Evolutionary conservation across 306 rosid genomes (phyloP), one percentile per base, ranked within the genome.

Genomic region (Calophaca sinica): DNA sequence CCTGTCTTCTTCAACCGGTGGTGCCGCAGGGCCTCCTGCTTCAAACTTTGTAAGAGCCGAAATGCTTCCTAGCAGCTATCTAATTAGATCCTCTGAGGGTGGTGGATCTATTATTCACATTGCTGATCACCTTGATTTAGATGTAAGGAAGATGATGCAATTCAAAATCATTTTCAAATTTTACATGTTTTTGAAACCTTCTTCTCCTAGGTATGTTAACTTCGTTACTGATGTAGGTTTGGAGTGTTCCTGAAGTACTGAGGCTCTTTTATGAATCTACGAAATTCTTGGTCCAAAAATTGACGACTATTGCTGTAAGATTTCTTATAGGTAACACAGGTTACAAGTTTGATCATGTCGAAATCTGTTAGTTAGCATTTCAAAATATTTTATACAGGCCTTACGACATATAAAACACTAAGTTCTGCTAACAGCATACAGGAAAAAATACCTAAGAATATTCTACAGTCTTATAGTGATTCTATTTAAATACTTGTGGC

Each of bases 241-340:
- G 90, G 85, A 92, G 96, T 32, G 97, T 92, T 51, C 97, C 97
- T 58, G 97, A 92, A 73, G 97, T 91, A 61, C 88, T 91, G 54
- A 81, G 97, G 74, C 94, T 93, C 70, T 93, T 91, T n/a, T 92
- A 92, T 58, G 93, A 92, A 70, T 92, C 97, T 38, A 81, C 97
- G 29, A 89, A 90, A 59, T 83, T 89, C 31, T 87, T 92, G 66
- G 96, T 96, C 59, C 97, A 92, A 85, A 92, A 92, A 76, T 81
- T 73, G 58, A 89, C n/a, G n/a, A n/a, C 97, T 2, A 78, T 87
- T 48, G 89, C 96, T 60, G 97, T 92, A 82, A 79, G 91, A 41
- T 61, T 81, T 48, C 13, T 14, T 11, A 9, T 49, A n/a, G 12
- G 7, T 14, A 26, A 10, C 58, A 33, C 3, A 29, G 2, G 1